These are phyloP conservation scores for Hypoxylon rickii DNA, from an alignment of 495 filamentous ascomycete species.

Conservation along the genomic window DNA sequence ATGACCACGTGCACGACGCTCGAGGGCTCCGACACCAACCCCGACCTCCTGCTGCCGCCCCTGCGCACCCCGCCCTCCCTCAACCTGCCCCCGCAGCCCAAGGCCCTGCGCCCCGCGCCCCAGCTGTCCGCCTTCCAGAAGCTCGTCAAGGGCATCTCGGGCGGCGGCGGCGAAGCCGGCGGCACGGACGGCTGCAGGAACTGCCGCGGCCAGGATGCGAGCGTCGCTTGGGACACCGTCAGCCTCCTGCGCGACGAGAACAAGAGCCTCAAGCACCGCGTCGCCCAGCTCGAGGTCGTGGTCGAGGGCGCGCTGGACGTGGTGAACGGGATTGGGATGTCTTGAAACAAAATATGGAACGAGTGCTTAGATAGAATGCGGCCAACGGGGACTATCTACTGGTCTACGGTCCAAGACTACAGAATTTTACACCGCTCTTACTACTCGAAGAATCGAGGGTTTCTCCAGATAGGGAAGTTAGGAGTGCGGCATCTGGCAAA, in stretches of 20 bases:
- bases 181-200: constrained; percentile 54
- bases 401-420: too few species aligned
- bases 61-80: not conserved
- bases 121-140: constrained; percentile 56
- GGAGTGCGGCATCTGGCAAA: too few species aligned
- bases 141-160: constrained; percentile 53
- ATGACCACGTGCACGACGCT: constrained; percentile 38
- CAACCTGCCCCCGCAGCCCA: constrained; percentile 1
- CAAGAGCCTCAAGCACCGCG: constrained; percentile 65
- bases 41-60: constrained; percentile 10
- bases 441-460: too few species aligned
- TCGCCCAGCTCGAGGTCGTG: constrained; percentile 68
- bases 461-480: too few species aligned
- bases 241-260: constrained; percentile 75
- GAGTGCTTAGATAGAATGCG: too few species aligned
- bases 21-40: constrained; percentile 11
- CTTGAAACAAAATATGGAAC: not conserved
- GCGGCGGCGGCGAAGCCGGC: constrained; percentile 14
- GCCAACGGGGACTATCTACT: too few species aligned
- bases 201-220: constrained; percentile 64
- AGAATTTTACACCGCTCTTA: too few species aligned
- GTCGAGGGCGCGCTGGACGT: constrained; percentile 74
- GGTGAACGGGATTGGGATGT: constrained; percentile 55
- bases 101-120: constrained; percentile 6
- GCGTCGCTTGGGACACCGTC: constrained; percentile 73